Evolutionary conservation across 208 protist species (phyloP).

Genomic region (Angomonas deanei): DNA sequence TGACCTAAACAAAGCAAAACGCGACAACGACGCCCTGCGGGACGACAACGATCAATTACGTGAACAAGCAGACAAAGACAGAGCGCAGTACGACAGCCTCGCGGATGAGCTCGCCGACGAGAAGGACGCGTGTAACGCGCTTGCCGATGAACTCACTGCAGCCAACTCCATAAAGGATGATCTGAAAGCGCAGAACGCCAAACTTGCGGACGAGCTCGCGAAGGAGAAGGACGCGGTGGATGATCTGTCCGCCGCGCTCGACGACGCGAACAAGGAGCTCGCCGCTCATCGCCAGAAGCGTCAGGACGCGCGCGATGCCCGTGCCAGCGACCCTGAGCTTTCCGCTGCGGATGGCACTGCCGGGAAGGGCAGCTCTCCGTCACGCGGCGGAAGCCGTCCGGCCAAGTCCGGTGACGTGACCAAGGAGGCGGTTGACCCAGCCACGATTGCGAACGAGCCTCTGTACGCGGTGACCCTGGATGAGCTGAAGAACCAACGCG

Average conservation of each 20-base stretch:
- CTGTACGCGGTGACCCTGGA: neutral
- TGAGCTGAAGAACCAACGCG: neutral
- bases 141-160: neutral
- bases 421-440: neutral
- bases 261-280: neutral
- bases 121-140: neutral
- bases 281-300: neutral
- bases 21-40: neutral
- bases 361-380: neutral
- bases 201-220: neutral
- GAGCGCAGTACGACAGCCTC: neutral
- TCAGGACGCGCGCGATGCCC: neutral
- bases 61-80: neutral
- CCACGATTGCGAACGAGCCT: neutral
- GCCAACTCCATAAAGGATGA: neutral
- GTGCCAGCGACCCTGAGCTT: neutral
- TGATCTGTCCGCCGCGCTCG: neutral
- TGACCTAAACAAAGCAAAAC: neutral
- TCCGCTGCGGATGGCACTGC: neutral
- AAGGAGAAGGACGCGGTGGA: neutral
- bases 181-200: neutral
- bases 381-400: neutral
- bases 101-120: neutral
- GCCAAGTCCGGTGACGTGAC: neutral
- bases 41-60: neutral